A percentile compares a stretch with the other conserved stretches of the same genome.
phyloP scores from a whole-genome alignment of 2,329 filamentous ascomycete species.

The Torrubiella hemipterigena region DNA sequence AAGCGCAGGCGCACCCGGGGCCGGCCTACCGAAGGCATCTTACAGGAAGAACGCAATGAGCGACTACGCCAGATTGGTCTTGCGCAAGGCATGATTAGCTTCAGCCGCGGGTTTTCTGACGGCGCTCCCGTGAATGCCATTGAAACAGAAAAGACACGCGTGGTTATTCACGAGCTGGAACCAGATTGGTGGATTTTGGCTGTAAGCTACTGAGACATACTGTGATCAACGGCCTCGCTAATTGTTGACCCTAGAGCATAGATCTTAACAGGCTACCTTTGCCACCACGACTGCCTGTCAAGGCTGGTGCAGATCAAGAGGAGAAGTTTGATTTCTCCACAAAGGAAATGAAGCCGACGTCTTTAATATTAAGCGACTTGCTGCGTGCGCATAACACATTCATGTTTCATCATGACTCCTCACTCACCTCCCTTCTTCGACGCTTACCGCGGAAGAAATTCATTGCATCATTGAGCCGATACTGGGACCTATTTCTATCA shows the following conservation, averaged over 20 bases:
- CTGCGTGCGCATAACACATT: conserved; percentile 74
- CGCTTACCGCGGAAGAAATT: conserved; percentile 57
- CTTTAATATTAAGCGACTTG: conserved; percentile 68
- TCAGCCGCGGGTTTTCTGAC: conserved; percentile 76
- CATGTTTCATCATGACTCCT: conserved; percentile 73
- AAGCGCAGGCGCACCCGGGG: conserved; percentile 29
- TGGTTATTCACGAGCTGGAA: conserved; percentile 80
- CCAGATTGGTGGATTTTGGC: conserved; percentile 91
- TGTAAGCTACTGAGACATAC: conserved; percentile 35
- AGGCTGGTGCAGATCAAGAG: conserved; percentile 25
- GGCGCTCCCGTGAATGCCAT: conserved; percentile 69
- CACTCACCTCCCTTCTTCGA: conserved; percentile 56
- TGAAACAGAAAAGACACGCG: conserved; percentile 80
- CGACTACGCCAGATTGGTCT: conserved; percentile 85
- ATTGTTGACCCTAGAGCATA: conserved; percentile 30
- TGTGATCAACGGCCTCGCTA: background rate
- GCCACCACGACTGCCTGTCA: conserved; percentile 37
- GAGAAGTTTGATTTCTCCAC: conserved; percentile 67
- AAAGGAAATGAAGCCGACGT: conserved; percentile 75
- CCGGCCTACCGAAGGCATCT: conserved; percentile 29
- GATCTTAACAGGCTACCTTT: conserved; percentile 64
- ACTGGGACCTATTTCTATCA: conserved; percentile 61
- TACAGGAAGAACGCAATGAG: conserved; percentile 66
- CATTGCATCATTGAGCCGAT: conserved; percentile 59
- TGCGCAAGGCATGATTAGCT: conserved; percentile 92